Evolutionary conservation across 805 yeast species (phyloP).

Genomic region (Ogataea minuta): DNA sequence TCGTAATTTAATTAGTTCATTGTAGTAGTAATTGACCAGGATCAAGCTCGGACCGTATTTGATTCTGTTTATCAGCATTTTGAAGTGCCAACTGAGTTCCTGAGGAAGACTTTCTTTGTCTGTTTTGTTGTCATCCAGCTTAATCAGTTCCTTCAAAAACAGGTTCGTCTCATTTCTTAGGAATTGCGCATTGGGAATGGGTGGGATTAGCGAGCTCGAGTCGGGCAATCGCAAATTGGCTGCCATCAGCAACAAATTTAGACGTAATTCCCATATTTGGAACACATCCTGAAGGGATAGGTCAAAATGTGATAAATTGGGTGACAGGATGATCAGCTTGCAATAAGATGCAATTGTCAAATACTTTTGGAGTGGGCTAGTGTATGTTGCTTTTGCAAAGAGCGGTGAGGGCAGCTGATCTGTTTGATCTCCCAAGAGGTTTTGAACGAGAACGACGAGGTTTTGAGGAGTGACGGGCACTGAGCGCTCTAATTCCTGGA

Average conservation of each 20-base stretch:
- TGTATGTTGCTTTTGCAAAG: constrained; percentile 4
- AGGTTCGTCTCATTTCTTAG: constrained; percentile 29
- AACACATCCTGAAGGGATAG: constrained; percentile 35
- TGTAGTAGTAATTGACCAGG: constrained; percentile 44
- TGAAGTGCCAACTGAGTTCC: constrained; percentile 25
- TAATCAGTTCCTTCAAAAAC: constrained; percentile 27
- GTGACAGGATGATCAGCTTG: constrained; percentile 27
- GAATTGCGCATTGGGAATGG: constrained; percentile 30
- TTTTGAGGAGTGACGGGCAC: constrained; percentile 9
- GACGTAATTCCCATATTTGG: constrained; percentile 41
- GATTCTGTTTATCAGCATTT: constrained; percentile 38
- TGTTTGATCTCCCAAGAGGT: constrained; percentile 7
- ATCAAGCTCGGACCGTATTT: constrained; percentile 42
- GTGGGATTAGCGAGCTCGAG: constrained; percentile 19
- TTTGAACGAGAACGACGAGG: constrained; percentile 7
- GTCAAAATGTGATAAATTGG: constrained; percentile 18
- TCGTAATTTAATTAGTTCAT: constrained; percentile 35
- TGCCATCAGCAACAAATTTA: constrained; percentile 24
- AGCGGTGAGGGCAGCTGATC: constrained; percentile 1
- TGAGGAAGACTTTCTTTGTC: constrained; percentile 17
- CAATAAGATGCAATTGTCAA: constrained; percentile 30
- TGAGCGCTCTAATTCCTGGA: constrained; percentile 6
- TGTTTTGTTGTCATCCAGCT: constrained; percentile 16
- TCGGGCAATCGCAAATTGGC: constrained; percentile 12
- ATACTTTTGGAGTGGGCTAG: constrained; percentile 11